Evolutionary conservation across 2,329 filamentous ascomycete species (phyloP), one percentile per base, ranked within the genome.

Genomic region (Fusarium mexicanum): DNA sequence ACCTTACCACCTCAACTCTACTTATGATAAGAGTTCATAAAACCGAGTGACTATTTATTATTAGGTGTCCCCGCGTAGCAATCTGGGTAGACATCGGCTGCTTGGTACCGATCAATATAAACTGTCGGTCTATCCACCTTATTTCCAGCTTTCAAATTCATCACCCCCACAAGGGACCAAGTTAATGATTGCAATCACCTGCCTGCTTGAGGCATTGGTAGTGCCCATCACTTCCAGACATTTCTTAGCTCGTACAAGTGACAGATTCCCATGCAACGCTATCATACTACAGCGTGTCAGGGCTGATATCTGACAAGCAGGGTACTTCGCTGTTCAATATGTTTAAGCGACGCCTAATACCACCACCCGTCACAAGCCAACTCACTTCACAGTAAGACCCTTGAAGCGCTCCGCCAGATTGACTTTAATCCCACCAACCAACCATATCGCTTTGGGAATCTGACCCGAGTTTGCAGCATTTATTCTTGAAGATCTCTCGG

Each of bases 211-310:
- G 66, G 43, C 43, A 55, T 69, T 46, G 38, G 12, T 60, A 44
- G 40, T 66, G 67, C 47, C 29, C 67, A 70, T 70, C 67, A 66
- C 38, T 65, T 43, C 55, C 61, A 71, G 55, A 73, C 69, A 58
- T 67, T 54, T 51, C 47, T 69, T 67, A 77, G 75, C 64, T 63
- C 61, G 62, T 59, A 58, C 74, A 71, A 51, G 69, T 69, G 72
- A 62, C 74, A 78, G 76, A 76, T 78, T 77, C 66, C 44, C 64
- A 76, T 77, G 61, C 72, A 51, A 78, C 76, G 62, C 61, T 71
- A 69, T 58, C 48, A 70, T 40, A 55, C 61, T 66, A 38, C 70
- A 75, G 43, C 50, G 61, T 51, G 50, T 54, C 61, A 66, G 70
- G 74, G 55, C 67, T 65, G 48, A 33, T 54, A 62, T 61, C 69